Conservation (phyloP, 2,329 filamentous ascomycete species). For the Byssothecium circinans region DNA sequence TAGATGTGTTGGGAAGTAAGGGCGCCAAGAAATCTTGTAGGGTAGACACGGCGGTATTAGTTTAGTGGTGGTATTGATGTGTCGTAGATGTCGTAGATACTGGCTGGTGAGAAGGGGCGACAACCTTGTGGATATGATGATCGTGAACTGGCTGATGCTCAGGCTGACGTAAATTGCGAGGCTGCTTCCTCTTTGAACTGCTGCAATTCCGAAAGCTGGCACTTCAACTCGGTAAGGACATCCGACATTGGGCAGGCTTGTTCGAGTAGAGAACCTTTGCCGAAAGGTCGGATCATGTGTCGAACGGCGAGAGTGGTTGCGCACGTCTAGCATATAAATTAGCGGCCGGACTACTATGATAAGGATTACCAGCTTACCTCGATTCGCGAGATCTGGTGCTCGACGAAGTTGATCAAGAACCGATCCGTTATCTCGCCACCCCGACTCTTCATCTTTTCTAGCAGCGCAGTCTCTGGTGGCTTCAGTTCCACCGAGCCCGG, state of each 20-base stretch:
- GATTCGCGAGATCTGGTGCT: slow-evolving; percentile 93
- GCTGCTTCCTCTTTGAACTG: slow-evolving; percentile 33
- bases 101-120: neutral
- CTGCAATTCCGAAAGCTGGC: slow-evolving; percentile 66
- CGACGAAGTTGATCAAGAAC: slow-evolving; percentile 85
- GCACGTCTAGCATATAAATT: slow-evolving; percentile 64
- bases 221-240: slow-evolving; percentile 64
- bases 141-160: neutral
- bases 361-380: slow-evolving; percentile 65
- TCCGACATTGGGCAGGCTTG: slow-evolving; percentile 77
- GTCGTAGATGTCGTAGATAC: neutral
- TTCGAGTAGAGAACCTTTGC: slow-evolving; percentile 64
- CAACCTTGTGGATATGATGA: no score
- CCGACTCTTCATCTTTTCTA: slow-evolving; percentile 71
- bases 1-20: neutral
- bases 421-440: slow-evolving; percentile 86
- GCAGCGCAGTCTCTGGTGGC: slow-evolving; percentile 77
- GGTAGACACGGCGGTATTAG: neutral
- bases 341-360: slow-evolving; percentile 13
- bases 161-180: slow-evolving; percentile 19
- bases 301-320: slow-evolving; percentile 77
- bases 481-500: slow-evolving; percentile 65
- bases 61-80: neutral
- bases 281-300: slow-evolving; percentile 73
- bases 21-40: neutral